Conservation (phyloP, 2,329 filamentous ascomycete species). For the Kalaharituber pfeilii region DNA sequence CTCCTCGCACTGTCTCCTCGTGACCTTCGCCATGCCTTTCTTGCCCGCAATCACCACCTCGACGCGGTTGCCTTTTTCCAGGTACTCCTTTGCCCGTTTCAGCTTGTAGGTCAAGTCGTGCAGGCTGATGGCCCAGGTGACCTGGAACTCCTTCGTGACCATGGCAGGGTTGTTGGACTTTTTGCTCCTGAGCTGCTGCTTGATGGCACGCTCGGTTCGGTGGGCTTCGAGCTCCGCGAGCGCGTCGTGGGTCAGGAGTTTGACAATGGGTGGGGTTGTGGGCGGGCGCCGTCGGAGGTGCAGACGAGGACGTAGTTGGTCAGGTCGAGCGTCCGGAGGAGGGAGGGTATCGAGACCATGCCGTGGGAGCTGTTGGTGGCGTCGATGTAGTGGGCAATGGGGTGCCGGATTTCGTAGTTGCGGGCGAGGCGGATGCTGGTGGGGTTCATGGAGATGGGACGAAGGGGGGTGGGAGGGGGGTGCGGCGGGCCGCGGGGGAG, state of each 20-base stretch:
- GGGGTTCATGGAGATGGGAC: background rate
- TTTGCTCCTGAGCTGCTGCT: constrained; percentile 30
- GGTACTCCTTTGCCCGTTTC: constrained; percentile 47
- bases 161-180: constrained; percentile 30
- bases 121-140: constrained; percentile 70
- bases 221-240: constrained; percentile 30
- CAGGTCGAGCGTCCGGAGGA: constrained; percentile 34
- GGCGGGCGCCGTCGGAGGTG: constrained; percentile 21
- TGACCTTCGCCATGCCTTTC: constrained; percentile 43
- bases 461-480: background rate
- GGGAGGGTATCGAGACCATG: constrained; percentile 23
- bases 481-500: background rate
- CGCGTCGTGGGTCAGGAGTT: constrained; percentile 44
- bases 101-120: constrained; percentile 61
- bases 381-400: constrained; percentile 29
- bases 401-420: constrained; percentile 33
- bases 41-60: constrained; percentile 55
- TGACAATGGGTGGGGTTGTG: constrained; percentile 48
- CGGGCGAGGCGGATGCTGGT: constrained; percentile 25
- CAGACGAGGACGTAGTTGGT: constrained; percentile 34
- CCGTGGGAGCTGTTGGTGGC: constrained; percentile 29
- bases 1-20: constrained; percentile 40
- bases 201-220: constrained; percentile 23
- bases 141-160: constrained; percentile 57
- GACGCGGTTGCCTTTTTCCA: constrained; percentile 57